A percentile compares a stretch with the other conserved stretches of the same genome.
Conservation (phyloP, 2,329 filamentous ascomycete genomes). For the Dissoconium aciculare region DNA sequence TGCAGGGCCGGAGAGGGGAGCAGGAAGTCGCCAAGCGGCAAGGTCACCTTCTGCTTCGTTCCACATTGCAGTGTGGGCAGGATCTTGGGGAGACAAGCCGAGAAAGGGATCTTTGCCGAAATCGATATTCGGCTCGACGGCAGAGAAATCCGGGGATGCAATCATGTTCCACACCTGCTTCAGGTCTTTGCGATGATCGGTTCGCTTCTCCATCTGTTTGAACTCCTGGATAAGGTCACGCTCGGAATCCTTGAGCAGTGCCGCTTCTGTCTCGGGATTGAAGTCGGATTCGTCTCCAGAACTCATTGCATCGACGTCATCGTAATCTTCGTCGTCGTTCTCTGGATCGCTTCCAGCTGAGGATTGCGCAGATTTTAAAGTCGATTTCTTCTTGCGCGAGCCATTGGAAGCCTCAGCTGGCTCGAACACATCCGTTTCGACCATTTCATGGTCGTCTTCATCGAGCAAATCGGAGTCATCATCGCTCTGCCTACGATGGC, state of each 20-base stretch:
- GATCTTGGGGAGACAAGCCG: constrained; percentile 14
- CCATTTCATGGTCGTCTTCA: too few relatives aligned
- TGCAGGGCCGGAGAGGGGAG: too few relatives aligned
- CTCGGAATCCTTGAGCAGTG: constrained; percentile 15
- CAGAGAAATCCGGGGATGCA: neutral
- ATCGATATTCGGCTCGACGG: constrained; percentile 4
- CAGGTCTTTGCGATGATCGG: neutral
- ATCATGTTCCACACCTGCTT: neutral
- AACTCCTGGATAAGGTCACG: constrained; percentile 19
- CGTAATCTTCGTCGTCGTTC: constrained; percentile 19
- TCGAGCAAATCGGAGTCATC: too few relatives aligned
- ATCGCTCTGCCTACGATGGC: too few relatives aligned
- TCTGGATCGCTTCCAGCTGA: too few relatives aligned
- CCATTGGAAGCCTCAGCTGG: too few relatives aligned
- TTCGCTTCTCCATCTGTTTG: constrained; percentile 12
- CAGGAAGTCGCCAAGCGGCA: constrained; percentile 15
- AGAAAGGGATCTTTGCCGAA: constrained; percentile 20
- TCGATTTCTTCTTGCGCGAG: too few relatives aligned
- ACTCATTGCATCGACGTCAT: constrained; percentile 19
- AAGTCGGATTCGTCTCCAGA: constrained; percentile 13
- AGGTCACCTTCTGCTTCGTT: constrained; percentile 19
- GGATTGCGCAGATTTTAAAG: too few relatives aligned
- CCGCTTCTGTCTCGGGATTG: constrained; percentile 15
- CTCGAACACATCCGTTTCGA: too few relatives aligned
- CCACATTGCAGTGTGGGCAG: constrained; percentile 15